phyloP scores from a whole-genome alignment of 2,329 filamentous ascomycete genomes.

The Metarhizium anisopliae region DNA sequence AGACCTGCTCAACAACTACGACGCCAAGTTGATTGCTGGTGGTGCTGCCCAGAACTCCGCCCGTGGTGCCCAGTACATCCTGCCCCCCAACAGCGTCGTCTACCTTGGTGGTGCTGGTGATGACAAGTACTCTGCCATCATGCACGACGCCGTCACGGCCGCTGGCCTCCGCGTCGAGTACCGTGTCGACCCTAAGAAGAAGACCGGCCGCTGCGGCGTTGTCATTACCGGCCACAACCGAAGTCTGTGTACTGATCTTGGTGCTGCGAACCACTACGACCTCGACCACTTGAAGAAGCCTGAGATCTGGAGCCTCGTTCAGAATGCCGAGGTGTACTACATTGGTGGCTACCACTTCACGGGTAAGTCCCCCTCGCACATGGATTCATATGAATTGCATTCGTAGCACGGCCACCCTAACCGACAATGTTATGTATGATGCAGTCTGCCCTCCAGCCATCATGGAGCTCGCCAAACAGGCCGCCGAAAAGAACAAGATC shows the following conservation, averaged over 20 bases:
- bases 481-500: slow-evolving; percentile 78
- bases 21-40: slow-evolving; percentile 90
- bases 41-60: slow-evolving; percentile 97
- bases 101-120: slow-evolving; percentile 91
- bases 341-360: slow-evolving; percentile 97
- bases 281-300: slow-evolving; percentile 85
- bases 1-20: slow-evolving; percentile 83
- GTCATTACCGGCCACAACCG: slow-evolving; percentile 96
- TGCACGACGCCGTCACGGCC: slow-evolving; percentile 75
- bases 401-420: neutral
- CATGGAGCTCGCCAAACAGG: slow-evolving; percentile 82
- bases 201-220: slow-evolving; percentile 90
- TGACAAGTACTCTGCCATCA: slow-evolving; percentile 89
- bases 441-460: slow-evolving; percentile 81
- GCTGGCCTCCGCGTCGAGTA: slow-evolving; percentile 92
- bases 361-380: slow-evolving; percentile 21
- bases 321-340: slow-evolving; percentile 84
- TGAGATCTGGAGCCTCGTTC: slow-evolving; percentile 83
- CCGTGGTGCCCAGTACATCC: slow-evolving; percentile 91
- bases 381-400: neutral
- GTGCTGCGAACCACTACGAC: slow-evolving; percentile 95
- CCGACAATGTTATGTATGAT: neutral
- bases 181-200: slow-evolving; percentile 73
- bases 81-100: slow-evolving; percentile 79
- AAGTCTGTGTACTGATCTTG: slow-evolving; percentile 89